A percentile compares a stretch with the other conserved stretches of the same genome.
These are phyloP conservation scores for Arthrobotrys entomopaga DNA, from an alignment of 2,329 filamentous ascomycete species.

Conservation along the genomic window DNA sequence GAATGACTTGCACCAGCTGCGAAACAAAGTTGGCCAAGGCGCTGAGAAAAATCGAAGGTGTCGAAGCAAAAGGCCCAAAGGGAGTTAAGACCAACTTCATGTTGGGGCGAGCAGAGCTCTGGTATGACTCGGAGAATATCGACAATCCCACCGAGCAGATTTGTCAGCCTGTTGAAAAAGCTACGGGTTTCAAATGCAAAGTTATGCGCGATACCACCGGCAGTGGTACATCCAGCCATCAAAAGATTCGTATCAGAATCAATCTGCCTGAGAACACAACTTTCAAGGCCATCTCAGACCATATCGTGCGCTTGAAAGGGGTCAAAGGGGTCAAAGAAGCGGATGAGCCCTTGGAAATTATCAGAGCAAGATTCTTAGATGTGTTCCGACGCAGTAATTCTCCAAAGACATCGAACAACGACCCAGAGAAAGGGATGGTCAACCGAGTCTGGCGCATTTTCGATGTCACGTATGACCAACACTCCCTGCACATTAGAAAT, in stretches of 20 bases:
- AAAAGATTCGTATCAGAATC: conserved; percentile 20
- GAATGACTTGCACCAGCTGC: conserved; percentile 80
- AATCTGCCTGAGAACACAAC: conserved; percentile 12
- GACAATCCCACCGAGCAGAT: conserved; percentile 30
- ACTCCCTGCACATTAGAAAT: conserved; percentile 25
- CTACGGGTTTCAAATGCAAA: conserved; percentile 38
- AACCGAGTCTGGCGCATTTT: conserved; percentile 11
- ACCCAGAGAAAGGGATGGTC: conserved; percentile 34
- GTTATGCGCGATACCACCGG: conserved; percentile 31
- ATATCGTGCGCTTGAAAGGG: conserved; percentile 34
- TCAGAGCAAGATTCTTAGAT: background rate
- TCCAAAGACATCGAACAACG: background rate
- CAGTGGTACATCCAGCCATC: conserved; percentile 2
- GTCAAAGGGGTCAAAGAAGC: conserved; percentile 12
- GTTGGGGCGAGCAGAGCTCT: conserved; percentile 42
- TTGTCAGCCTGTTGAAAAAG: conserved; percentile 23
- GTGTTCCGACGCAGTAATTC: background rate
- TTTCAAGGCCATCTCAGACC: conserved; percentile 14
- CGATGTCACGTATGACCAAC: conserved; percentile 39
- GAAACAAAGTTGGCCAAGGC: conserved; percentile 71
- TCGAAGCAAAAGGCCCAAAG: conserved; percentile 35
- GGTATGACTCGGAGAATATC: conserved; percentile 37
- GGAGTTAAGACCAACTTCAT: conserved; percentile 46
- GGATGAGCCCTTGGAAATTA: background rate
- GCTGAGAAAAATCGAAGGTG: conserved; percentile 19